These are phyloP conservation scores for Epichloe aotearoae DNA, from an alignment of 2,329 filamentous ascomycete species.

Conservation along the genomic window DNA sequence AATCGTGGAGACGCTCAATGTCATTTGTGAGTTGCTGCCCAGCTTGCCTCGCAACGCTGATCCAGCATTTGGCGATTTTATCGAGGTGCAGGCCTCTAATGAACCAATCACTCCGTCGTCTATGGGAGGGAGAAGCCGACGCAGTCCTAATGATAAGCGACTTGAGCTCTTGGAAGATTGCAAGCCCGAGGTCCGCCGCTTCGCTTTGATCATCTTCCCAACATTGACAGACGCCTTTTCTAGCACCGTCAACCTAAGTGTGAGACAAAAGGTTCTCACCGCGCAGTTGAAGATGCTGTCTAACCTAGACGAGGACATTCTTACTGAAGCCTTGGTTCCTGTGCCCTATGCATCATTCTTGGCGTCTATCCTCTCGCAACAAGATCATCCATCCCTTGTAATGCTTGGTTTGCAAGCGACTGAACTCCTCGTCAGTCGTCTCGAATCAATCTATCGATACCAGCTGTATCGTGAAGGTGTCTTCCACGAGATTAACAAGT, in stretches of 20 bases:
- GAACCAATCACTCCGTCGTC: conserved; percentile 29
- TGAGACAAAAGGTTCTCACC: conserved; percentile 86
- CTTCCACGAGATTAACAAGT: conserved; percentile 74
- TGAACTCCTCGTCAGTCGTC: conserved; percentile 69
- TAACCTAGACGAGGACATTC: conserved; percentile 73
- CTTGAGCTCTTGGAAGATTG: conserved; percentile 72
- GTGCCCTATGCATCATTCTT: conserved; percentile 94
- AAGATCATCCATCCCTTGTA: conserved; percentile 80
- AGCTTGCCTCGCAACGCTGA: conserved; percentile 47
- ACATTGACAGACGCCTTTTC: conserved; percentile 95
- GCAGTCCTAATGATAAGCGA: conserved; percentile 62
- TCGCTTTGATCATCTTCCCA: conserved; percentile 83
- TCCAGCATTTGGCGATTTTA: conserved; percentile 28
- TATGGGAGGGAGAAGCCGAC: conserved; percentile 14
- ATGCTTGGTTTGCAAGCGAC: conserved; percentile 80
- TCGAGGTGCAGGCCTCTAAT: conserved; percentile 25
- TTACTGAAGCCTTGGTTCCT: conserved; percentile 71
- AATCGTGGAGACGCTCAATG: conserved; percentile 92
- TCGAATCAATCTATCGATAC: conserved; percentile 82
- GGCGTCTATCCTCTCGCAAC: conserved; percentile 87
- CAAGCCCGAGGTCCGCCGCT: conserved; percentile 76
- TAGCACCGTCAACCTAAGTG: conserved; percentile 88
- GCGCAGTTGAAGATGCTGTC: conserved; percentile 98
- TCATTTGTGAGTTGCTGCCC: conserved; percentile 88
- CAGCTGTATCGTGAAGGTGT: conserved; percentile 97